Conservation (phyloP, 345 rosid species). For the Linum usitatissimum region DNA sequence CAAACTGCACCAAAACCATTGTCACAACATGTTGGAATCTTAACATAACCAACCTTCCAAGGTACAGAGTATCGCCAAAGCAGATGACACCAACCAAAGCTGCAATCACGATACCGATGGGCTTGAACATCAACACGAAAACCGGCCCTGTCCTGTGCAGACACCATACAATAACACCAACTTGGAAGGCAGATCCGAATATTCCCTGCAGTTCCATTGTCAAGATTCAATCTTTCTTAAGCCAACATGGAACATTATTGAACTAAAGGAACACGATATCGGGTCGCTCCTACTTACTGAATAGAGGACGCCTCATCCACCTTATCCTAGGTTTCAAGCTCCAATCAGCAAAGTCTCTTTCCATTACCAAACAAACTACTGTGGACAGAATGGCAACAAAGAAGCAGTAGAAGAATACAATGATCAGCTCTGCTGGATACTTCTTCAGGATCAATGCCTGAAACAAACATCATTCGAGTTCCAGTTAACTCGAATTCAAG, state of each 20-base stretch:
- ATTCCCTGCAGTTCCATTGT: background rate
- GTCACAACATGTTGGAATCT: background rate
- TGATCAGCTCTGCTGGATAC: slow-evolving; percentile 25
- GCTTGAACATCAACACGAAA: slow-evolving; percentile 62
- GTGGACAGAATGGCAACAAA: slow-evolving; percentile 19
- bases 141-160: slow-evolving; percentile 41
- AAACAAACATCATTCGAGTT: background rate
- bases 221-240: background rate
- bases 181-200: slow-evolving; percentile 5
- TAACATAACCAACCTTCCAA: slow-evolving; percentile 37
- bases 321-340: slow-evolving; percentile 22
- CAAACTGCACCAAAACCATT: slow-evolving; percentile 25
- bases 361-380: slow-evolving; percentile 18
- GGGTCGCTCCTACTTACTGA: slow-evolving; percentile 14
- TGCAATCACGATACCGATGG: slow-evolving; percentile 47
- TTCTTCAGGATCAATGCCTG: slow-evolving; percentile 24
- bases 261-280: background rate
- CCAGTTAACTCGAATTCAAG: background rate
- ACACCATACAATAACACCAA: background rate
- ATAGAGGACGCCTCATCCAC: slow-evolving; percentile 20
- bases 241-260: background rate
- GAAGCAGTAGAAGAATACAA: slow-evolving; percentile 16
- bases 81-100: slow-evolving; percentile 35
- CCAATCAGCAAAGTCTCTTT: slow-evolving; percentile 32
- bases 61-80: slow-evolving; percentile 39